Evolutionary conservation across 805 yeast genomes (phyloP), one percentile per base, ranked within the genome.

Genomic region (Metschnikowia cerradonensis): DNA sequence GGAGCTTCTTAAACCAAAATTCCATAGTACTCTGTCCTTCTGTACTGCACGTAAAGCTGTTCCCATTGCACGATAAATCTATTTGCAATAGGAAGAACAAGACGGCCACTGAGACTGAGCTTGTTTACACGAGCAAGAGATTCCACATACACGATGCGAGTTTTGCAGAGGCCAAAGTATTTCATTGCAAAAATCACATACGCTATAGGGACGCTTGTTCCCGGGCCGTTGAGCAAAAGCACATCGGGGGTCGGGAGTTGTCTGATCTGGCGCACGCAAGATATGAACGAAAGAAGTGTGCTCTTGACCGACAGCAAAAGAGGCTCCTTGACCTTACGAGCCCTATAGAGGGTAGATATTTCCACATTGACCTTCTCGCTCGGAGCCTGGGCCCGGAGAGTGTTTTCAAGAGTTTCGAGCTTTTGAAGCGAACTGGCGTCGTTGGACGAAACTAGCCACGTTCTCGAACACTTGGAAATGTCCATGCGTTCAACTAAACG

Each of bases 21-120:
- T 0, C 97, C 97, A 60, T 81, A 75, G 63, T 81, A 90, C 60
- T 88, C 96, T 1, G 89, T 80, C 50, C 88, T 67, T 17, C 73
- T 72, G 60, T 82, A 83, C 48, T 65, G 61, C 19, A 61, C 54
- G 6, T 77, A 73, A 49, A 94, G 71, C 26, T 75, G 73, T 26
- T 80, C 80, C 99, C 99, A 94, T 65, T 94, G 99, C 7, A 94
- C 98, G 1, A 94, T 61, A 53, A 94, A 87, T 20, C 91, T 72
- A 63, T 90, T 87, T 3, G 84, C 75, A 3, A 94, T 70, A 3
- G 90, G 90, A 54, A 86, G 72, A 13, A 92, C 63, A 17, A 94
- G 64, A 44, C 68, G 63, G 0, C 98, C 99, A 15, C 91, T 83
- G 32, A 90, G 68, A 61, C 97, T 90, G 47, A 94, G 73, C 2